Evolutionary conservation across 805 yeast species (phyloP), one percentile per base, ranked within the genome.

Genomic region (Kodamaea kaohsiungensis): DNA sequence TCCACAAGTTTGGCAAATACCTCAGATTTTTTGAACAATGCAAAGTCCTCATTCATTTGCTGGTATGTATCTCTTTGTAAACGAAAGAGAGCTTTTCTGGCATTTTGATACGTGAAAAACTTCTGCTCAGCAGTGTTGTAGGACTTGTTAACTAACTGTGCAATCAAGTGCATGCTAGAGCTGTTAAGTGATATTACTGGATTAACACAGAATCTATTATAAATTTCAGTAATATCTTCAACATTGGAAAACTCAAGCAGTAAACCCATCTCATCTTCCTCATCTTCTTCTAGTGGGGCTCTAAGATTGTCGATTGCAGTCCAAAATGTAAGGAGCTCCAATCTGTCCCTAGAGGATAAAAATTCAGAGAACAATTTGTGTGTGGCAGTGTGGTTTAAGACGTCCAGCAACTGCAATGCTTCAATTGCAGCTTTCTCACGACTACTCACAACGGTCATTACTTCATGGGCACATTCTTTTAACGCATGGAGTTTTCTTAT

Each of bases 221-320:
- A 83, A 2, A 88, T 81, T 13, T 69, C 75, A 7, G 69, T 65
- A 8, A 88, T 77, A 53, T 87, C 91, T 6, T 79, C 82, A 2
- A 74, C 67, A 48, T 80, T 83, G 0, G 81, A 67, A 49, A 79
- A 70, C 53, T 78, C 82, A 12, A 73, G 61, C 1, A 75, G 71
- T 4, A 77, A 56, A 0, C 75, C 62, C 55, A 79, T 64, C 39
- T 60, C 68, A 48, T 67, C 64, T 7, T 66, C 69, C 2, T 66
- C 69, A 45, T 70, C 71, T 54, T 81, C 88, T 57, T 85, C 89
- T 15, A 91, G 67, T 0, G 97, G 96, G 48, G 88, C 88, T 60
- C 84, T 83, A 39, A 89, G 78, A 0, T 80, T 75, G 56, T 89
- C 88, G 2, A 90, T 86, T 1, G 82, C 78, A 3, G 80, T 65